Percentiles rank a stretch among this genome's conserved stretches.
phyloP scores from a whole-genome alignment of 148 eudicot genomes.

The Drosera capensis region DNA sequence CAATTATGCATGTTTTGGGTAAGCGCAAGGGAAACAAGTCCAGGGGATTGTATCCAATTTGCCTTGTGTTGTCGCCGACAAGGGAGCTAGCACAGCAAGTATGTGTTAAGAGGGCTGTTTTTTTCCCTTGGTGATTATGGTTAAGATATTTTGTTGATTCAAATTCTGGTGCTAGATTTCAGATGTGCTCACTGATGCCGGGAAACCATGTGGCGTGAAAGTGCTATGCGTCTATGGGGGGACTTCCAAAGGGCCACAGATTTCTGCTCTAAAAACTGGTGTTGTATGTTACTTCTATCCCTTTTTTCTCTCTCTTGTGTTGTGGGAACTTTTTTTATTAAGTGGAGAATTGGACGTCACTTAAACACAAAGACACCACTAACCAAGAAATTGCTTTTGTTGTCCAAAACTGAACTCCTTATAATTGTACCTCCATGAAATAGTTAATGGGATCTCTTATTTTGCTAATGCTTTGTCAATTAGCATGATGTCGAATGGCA shows the following conservation, averaged over 20 bases:
- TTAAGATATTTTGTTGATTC: background rate
- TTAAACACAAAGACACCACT: no score
- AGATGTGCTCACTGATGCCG: conserved; percentile 77
- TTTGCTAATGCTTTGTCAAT: no score
- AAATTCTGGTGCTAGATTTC: conserved; percentile 43
- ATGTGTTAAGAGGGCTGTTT: conserved; percentile 7
- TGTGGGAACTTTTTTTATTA: background rate
- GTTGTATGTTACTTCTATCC: conserved; percentile 40
- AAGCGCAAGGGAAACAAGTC: conserved; percentile 37
- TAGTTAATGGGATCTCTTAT: no score
- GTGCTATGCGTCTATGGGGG: conserved; percentile 89
- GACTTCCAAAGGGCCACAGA: conserved; percentile 82
- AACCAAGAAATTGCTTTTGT: no score
- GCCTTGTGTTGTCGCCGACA: conserved; percentile 90
- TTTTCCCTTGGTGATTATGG: background rate
- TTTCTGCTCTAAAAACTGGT: conserved; percentile 68
- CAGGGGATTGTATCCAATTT: conserved; percentile 52
- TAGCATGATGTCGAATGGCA: no score
- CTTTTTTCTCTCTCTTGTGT: background rate
- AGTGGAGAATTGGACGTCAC: no score
- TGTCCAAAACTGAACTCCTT: no score
- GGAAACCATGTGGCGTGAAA: conserved; percentile 57
- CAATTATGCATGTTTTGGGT: conserved; percentile 57
- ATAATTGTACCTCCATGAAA: no score
- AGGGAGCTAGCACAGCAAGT: conserved; percentile 98